Conservation (phyloP, 1,139 yeast genomes). For the Saccharomyces uvarum region DNA sequence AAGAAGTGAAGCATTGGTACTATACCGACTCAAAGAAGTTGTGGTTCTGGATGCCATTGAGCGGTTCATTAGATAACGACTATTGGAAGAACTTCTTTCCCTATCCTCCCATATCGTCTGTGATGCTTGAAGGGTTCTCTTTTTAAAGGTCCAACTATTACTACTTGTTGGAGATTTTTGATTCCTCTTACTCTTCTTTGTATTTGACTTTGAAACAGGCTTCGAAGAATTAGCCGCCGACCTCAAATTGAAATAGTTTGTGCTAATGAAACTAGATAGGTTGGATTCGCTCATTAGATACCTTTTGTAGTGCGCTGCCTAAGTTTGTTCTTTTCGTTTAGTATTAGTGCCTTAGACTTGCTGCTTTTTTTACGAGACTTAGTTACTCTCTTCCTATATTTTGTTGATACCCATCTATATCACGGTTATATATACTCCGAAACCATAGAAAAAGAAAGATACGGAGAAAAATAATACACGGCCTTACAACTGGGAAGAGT, state of each 20-base stretch:
- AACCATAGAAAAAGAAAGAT: background rate
- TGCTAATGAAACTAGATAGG: conserved; percentile 8
- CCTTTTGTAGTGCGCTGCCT: too few species aligned
- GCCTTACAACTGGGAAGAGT: background rate
- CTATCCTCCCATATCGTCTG: background rate
- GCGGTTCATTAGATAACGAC: background rate
- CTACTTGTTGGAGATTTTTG: background rate
- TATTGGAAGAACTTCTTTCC: background rate
- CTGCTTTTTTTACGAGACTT: too few species aligned
- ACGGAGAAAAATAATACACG: background rate
- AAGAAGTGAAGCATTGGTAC: conserved; percentile 1
- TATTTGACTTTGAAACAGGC: background rate
- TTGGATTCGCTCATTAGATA: background rate
- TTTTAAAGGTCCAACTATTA: background rate
- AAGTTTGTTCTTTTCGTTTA: background rate
- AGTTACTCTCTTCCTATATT: too few species aligned
- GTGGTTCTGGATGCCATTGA: background rate
- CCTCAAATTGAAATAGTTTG: conserved; percentile 4
- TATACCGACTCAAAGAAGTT: background rate
- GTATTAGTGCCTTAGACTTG: background rate
- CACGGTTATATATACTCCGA: background rate
- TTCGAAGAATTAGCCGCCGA: conserved; percentile 5
- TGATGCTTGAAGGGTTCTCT: background rate
- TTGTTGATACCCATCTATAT: background rate
- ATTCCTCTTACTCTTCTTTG: background rate